phyloP scores from a whole-genome alignment of 108 stramenopile species.

The Cyclotella cryptica region DNA sequence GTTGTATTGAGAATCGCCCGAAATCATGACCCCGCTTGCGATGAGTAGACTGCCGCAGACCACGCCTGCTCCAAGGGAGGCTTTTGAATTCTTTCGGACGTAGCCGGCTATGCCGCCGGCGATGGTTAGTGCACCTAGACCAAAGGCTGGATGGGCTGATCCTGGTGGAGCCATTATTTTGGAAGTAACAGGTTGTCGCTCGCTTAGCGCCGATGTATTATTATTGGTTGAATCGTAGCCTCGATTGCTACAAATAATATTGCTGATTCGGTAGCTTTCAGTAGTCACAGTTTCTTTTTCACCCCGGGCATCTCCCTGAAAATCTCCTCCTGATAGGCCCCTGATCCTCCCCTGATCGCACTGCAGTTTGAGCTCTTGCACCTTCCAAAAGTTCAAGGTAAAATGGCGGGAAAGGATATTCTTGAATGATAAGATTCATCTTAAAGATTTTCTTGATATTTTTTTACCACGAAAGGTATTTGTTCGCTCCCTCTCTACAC shows the following conservation, averaged over 20 bases:
- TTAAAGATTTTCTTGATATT: no score
- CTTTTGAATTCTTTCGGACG: constrained; percentile 58
- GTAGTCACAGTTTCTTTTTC: no score
- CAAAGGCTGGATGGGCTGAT: constrained; percentile 80
- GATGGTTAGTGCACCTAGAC: constrained; percentile 67
- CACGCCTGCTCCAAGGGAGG: constrained; percentile 61
- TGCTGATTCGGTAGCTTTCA: no score
- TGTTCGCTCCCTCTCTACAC: no score
- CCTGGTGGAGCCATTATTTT: constrained; percentile 57
- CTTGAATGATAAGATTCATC: no score
- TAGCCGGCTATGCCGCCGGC: constrained; percentile 74
- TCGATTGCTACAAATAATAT: background rate
- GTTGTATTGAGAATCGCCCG: constrained; percentile 62
- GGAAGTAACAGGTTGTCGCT: background rate
- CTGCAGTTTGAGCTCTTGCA: no score
- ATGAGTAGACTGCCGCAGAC: constrained; percentile 67
- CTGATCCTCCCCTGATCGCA: no score
- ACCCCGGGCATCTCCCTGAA: no score
- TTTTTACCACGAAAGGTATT: no score
- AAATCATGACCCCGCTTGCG: constrained; percentile 75
- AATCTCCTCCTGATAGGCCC: no score
- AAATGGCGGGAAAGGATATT: no score
- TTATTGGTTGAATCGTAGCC: background rate
- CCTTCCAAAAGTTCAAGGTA: no score
- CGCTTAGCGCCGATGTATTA: background rate